These are phyloP conservation scores for Elymus sibiricus DNA, from an alignment of 176 grass and related monocot species.

Conservation along the genomic window DNA sequence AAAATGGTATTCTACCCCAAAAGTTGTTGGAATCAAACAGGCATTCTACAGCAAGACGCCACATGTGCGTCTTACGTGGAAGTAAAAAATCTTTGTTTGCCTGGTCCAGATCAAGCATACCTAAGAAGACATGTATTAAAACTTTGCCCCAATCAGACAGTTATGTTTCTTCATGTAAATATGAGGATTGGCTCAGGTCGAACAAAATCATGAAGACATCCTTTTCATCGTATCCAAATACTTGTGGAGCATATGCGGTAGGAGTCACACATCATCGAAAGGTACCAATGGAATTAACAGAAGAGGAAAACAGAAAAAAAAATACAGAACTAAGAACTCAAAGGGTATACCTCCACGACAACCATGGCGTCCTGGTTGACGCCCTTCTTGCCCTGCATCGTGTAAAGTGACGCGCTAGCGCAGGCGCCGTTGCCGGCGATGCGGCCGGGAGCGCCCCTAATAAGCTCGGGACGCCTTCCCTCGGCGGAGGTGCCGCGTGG, in stretches of 20 bases:
- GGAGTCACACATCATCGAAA: background rate
- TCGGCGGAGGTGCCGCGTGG: slow-evolving; percentile 20
- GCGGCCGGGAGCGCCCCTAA: slow-evolving; percentile 34
- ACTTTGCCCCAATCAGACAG: background rate
- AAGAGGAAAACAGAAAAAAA: background rate
- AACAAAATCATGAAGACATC: slow-evolving; percentile 19
- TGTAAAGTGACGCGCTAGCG: slow-evolving; percentile 64
- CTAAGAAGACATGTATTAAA: background rate
- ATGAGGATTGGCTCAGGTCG: slow-evolving; percentile 1
- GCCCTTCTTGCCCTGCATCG: slow-evolving; percentile 92
- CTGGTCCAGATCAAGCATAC: slow-evolving; percentile 13
- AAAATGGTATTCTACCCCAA: slow-evolving; percentile 27
- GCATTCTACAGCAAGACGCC: slow-evolving; percentile 15
- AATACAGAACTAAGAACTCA: background rate
- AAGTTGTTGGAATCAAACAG: slow-evolving; percentile 2
- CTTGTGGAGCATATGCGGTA: background rate
- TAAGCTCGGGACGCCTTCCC: slow-evolving; percentile 6
- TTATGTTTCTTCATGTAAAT: slow-evolving; percentile 12
- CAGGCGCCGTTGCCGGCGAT: slow-evolving; percentile 54
- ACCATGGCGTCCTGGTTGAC: slow-evolving; percentile 97
- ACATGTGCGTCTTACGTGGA: slow-evolving; percentile 26
- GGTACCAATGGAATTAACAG: background rate
- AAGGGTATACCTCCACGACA: slow-evolving; percentile 57
- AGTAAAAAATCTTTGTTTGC: slow-evolving; percentile 23
- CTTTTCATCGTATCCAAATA: slow-evolving; percentile 6